Evolutionary conservation across 2,329 filamentous ascomycete species (phyloP), one percentile per base, ranked within the genome.

Genomic region (Hymenoscyphus occultus): DNA sequence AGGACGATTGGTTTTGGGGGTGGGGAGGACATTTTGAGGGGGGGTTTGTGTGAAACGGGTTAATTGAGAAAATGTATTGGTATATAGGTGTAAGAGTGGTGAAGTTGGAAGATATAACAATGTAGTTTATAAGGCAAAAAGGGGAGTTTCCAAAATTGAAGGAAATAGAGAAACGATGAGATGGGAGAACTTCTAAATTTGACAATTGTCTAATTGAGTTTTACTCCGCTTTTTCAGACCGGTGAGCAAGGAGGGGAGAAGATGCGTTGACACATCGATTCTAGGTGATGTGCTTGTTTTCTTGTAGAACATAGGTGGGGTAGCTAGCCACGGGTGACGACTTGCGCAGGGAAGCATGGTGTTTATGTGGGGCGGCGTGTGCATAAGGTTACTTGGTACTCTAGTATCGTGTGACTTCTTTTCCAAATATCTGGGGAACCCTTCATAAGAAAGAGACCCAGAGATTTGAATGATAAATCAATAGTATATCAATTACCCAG

Each of bases 1-100:
- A 76, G 67, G 22, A 76, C 70, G 35, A 73, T 72, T 2, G 71
- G 73, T 42, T 73, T 76, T 3, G 56, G 6, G 3, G 61, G 5
- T 59, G 56, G 12, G 13, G 67, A 63, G 39, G 65, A 66, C 68
- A 69, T 71, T 39, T 59, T 66, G 51, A n/a, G 39, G 51, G 39
- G 51, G 22, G 9, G n/a, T 58, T 28, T 31, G 16, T 35, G 35
- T 51, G 19, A 3, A 42, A 12, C 40, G 14, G n/a, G 28, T 63
- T 13, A 2, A 14, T 13, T 35, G 22, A 39, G 42, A 9, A 39
- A 39, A 19, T 13, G n/a, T 16, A 12, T 3, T 45, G 14, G 35
- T 59, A 51, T 16, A 4, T 32, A 59, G 35, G 32, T 64, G 60
- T 48, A 56, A 64, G 62, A 64, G 62, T 42, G 39, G 56, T 59